Evolutionary conservation across 2,329 filamentous ascomycete genomes (phyloP).

Genomic region (Zymoseptoria tritici): DNA sequence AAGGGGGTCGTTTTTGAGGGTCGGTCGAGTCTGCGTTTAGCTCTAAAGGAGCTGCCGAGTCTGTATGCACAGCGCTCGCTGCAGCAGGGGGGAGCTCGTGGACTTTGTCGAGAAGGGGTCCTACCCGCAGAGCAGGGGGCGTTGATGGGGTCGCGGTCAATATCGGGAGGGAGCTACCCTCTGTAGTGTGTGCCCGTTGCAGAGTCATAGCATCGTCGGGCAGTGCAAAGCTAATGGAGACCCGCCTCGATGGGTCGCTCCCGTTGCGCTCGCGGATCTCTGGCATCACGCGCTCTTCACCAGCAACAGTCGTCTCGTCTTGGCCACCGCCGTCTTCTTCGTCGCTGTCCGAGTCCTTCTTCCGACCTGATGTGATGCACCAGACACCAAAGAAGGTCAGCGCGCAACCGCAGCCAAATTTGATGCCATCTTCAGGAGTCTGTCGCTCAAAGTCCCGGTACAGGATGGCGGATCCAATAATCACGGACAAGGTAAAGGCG

Average conservation of each 20-base stretch:
- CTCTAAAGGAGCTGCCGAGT: conserved; percentile 17
- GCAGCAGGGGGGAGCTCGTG: conserved; percentile 16
- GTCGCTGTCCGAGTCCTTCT: conserved; percentile 52
- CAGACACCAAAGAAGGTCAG: conserved; percentile 96
- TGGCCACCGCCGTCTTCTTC: conserved; percentile 34
- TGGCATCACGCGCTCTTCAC: conserved; percentile 29
- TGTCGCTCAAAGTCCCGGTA: conserved; percentile 93
- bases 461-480: conserved; percentile 83
- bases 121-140: not conserved
- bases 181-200: conserved; percentile 10
- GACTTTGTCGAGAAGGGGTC: conserved; percentile 7
- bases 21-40: conserved; percentile 8
- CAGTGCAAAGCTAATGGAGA: conserved; percentile 7
- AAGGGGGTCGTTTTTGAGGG: conserved; percentile 18
- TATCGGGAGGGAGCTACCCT: conserved; percentile 4
- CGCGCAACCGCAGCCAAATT: conserved; percentile 84
- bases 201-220: conserved; percentile 7
- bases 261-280: conserved; percentile 22
- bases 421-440: conserved; percentile 61
- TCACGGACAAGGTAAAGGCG: conserved; percentile 90
- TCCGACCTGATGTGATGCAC: conserved; percentile 81
- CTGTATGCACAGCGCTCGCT: conserved; percentile 26
- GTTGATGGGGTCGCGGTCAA: not conserved
- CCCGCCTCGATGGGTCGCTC: conserved; percentile 3
- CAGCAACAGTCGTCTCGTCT: conserved; percentile 36